A percentile compares a stretch with the other conserved stretches of the same genome.
These are phyloP conservation scores for Nannochloropsis oceanica DNA, from an alignment of 108 stramenopile genomes.

Conservation along the genomic window DNA sequence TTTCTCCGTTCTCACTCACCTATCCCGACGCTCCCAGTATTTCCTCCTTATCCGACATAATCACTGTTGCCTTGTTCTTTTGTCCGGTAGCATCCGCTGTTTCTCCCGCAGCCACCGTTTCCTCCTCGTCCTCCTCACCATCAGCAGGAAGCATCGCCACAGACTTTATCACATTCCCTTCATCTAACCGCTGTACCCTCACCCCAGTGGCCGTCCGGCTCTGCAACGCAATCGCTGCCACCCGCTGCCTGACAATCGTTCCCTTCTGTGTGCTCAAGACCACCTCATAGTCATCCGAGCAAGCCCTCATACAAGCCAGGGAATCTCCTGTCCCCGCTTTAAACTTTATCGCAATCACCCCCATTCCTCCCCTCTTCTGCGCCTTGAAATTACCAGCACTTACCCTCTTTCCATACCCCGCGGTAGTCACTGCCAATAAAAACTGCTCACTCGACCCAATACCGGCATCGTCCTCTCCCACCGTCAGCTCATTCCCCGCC, in stretches of 20 bases:
- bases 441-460: constrained; percentile 35
- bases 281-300: constrained; percentile 69
- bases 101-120: background rate
- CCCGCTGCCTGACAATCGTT: constrained; percentile 71
- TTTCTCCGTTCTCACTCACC: too few species aligned
- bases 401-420: constrained; percentile 78
- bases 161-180: constrained; percentile 44
- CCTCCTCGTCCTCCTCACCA: background rate
- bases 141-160: constrained; percentile 19
- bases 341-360: constrained; percentile 80
- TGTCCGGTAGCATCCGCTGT: background rate
- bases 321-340: constrained; percentile 49
- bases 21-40: too few species aligned
- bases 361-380: constrained; percentile 55
- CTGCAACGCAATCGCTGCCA: constrained; percentile 55
- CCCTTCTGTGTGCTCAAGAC: constrained; percentile 68
- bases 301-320: constrained; percentile 54
- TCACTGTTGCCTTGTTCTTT: background rate
- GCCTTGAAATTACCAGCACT: constrained; percentile 48
- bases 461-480: constrained; percentile 40
- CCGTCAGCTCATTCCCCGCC: background rate
- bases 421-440: constrained; percentile 56
- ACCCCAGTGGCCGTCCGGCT: constrained; percentile 70
- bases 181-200: constrained; percentile 62
- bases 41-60: background rate